Base-by-base conservation (phyloP, 306 rosid genomes). In the Myrica gale region DNA sequence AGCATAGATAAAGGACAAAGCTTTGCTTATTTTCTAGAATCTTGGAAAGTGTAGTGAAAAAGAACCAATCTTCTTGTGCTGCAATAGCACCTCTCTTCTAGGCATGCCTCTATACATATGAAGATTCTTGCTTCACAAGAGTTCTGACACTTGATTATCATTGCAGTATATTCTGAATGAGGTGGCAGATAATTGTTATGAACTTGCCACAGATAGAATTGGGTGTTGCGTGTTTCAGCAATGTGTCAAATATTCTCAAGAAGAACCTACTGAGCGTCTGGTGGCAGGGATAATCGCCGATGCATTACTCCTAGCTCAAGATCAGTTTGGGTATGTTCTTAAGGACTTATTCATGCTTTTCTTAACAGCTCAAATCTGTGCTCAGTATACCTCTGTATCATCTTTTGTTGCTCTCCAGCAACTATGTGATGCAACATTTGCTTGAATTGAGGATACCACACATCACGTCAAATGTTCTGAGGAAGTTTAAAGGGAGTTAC, bases 381-480 rank as follows among this genome's bases (percentile, higher is more conserved):
- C 65, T 74, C 17, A 46, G 8, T 54, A 69, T 71, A 73, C 12
- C 63, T 56, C 26, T 47, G 52, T 74, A 43, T 55, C 69, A 70
- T 68, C 78, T 63, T 76, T 69, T 26, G 19, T 52, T 0, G 9
- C 65, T 47, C 78, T 47, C 52, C 86, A 91, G 97, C 53, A 91
- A 91, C 87, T 91, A 89, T 52, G 97, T 91, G 66, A 75, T 89
- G 75, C 97, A 91, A 78, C 85, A 88, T 75, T 32, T 91, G 37
- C 72, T 91, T 37, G 81, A 80, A 37, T 16, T 80, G 78, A 73
- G 52, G 58, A 78, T 73, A 53, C 84, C 80, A 2, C 66, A n/a
- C 47, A 39, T 88, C 2, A 82, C 91, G 17, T 43, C 39, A 68
- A 37, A 10, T 8, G n/a, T 91, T 11, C 5, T 82, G 69, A 71